Conservation (phyloP, 352 stramenopile species). For the Phytophthora pinifolia region DNA sequence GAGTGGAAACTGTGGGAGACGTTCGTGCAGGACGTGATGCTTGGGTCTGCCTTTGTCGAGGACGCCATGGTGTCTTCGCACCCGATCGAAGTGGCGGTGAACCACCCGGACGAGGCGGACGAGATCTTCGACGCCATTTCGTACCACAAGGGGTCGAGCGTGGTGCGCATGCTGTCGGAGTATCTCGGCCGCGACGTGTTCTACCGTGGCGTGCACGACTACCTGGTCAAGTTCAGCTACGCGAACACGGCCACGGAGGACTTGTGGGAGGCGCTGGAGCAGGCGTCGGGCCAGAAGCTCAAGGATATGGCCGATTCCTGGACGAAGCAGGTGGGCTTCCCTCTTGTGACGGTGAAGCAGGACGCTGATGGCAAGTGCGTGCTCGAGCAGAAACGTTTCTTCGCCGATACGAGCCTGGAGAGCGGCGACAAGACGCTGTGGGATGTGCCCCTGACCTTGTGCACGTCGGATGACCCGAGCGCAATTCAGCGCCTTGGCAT, state of each 20-base stretch:
- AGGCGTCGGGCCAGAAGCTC: conserved; percentile 89
- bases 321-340: conserved; percentile 95
- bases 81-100: conserved; percentile 95
- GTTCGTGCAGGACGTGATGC: conserved; percentile 84
- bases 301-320: conserved; percentile 92
- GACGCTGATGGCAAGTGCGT: conserved; percentile 62
- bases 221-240: conserved; percentile 95
- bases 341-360: conserved; percentile 83
- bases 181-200: conserved; percentile 71
- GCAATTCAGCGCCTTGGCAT: conserved; percentile 63
- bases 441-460: conserved; percentile 85
- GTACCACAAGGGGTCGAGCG: conserved; percentile 91
- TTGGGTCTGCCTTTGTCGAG: conserved; percentile 87
- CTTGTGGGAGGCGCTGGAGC: conserved; percentile 93
- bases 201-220: conserved; percentile 89
- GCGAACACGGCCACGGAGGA: conserved; percentile 95
- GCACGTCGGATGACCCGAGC: conserved; percentile 45
- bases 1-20: conserved; percentile 96
- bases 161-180: conserved; percentile 77
- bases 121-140: conserved; percentile 98
- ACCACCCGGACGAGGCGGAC: conserved; percentile 93
- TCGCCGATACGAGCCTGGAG: conserved; percentile 82
- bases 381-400: conserved; percentile 93
- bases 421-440: conserved; percentile 75
- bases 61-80: conserved; percentile 92